Evolutionary conservation across 202 grass and related monocot species (phyloP), one percentile per base, ranked within the genome.

Genomic region (Alloteropsis angusta): DNA sequence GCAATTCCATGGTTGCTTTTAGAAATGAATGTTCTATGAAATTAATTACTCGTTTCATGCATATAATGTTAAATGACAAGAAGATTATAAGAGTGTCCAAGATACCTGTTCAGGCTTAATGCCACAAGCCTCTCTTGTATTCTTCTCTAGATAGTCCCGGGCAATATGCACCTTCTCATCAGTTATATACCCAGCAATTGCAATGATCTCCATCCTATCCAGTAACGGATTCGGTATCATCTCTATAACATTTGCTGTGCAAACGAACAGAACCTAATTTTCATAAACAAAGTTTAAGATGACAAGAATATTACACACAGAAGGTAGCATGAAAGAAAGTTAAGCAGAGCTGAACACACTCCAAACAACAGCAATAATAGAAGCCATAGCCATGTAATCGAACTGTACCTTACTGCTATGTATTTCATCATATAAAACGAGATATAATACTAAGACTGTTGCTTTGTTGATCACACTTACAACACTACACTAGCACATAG

Each of bases 151-250:
- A 86, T 93, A 91, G 69, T 99, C 96, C 68, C 90, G 84, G 81
- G 96, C 90, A 88, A 99, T 96, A 82, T 99, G 92, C 90, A 96
- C 88, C 67, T 96, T 99, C 63, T 99, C 92, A 80, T 99, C 96
- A 75, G 92, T 99, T 80, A 99, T 99, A 84, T 99, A 99, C 76
- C 96, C 96, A 61, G 96, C 96, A 87, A 99, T 90, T 81, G 96
- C 82, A 80, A 99, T 99, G 36, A 84, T 85, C 70, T 99, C 96
- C 96, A 99, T 99, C 64, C 96, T 93, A 91, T 99, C 96, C 85
- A 96, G 43, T 67, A 99, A 83, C 41, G 96, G 96, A 85, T 91
- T 93, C 50, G 92, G 92, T 87, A 99, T 99, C 80, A 65, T 99
- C 70, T 96, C 96, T 80, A 96, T 83, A 80, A 96, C 88, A 80